Percentiles rank a stretch among this genome's conserved stretches.
These are phyloP conservation scores for Sideroxylon spinosum DNA, from an alignment of 179 eudicot genomes.

Conservation along the genomic window DNA sequence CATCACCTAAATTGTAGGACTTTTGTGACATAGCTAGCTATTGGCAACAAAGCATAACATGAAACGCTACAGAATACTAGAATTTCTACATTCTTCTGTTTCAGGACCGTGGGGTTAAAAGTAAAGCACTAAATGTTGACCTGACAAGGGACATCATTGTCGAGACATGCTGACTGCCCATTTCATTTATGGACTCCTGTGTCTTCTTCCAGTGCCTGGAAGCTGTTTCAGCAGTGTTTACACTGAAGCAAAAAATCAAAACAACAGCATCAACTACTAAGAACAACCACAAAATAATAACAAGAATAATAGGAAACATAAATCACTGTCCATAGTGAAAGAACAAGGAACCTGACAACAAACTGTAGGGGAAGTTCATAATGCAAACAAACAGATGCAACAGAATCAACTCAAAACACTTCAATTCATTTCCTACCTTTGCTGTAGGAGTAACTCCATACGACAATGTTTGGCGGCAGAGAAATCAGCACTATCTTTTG, in stretches of 20 bases:
- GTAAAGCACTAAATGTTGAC: slow-evolving; percentile 31
- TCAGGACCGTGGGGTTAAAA: neutral
- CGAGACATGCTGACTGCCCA: slow-evolving; percentile 49
- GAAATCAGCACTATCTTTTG: slow-evolving; percentile 63
- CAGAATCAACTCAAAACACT: neutral
- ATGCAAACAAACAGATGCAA: neutral
- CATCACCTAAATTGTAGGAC: neutral
- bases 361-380: slow-evolving; percentile 4
- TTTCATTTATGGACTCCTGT: slow-evolving; percentile 56
- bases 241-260: slow-evolving; percentile 36
- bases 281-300: neutral
- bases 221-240: slow-evolving; percentile 62
- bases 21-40: neutral
- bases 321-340: neutral
- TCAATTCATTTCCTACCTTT: slow-evolving; percentile 43
- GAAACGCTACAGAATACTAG: neutral
- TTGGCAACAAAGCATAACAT: too few species aligned
- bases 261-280: neutral
- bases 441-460: slow-evolving; percentile 77
- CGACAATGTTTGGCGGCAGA: slow-evolving; percentile 98
- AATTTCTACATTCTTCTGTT: neutral
- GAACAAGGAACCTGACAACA: neutral
- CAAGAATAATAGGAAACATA: neutral
- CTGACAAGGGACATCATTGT: slow-evolving; percentile 55
- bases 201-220: slow-evolving; percentile 60